Conservation (phyloP, 164 flowering plant species). For the Platanus orientalis region DNA sequence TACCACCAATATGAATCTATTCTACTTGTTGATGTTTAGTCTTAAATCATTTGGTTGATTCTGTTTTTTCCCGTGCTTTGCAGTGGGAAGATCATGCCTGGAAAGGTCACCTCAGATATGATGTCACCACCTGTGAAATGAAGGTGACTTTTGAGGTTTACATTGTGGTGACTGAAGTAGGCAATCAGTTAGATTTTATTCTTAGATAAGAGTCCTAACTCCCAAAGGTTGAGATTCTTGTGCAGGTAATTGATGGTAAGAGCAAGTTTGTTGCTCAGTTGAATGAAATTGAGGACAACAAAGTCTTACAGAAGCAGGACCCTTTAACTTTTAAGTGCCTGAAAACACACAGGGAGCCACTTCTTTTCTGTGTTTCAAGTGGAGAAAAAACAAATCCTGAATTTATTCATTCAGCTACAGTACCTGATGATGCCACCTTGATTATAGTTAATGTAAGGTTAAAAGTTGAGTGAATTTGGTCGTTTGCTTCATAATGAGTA, state of each 20-base stretch:
- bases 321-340: constrained; percentile 9
- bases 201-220: neutral
- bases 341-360: constrained; percentile 14
- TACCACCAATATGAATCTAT: neutral
- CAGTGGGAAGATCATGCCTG: constrained; percentile 37
- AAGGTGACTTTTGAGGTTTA: constrained; percentile 18
- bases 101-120: constrained; percentile 32
- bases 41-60: neutral
- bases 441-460: constrained; percentile 23
- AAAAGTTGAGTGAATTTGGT: neutral
- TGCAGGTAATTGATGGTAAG: constrained; percentile 29
- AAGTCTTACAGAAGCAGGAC: constrained; percentile 1
- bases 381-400: constrained; percentile 23
- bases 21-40: neutral
- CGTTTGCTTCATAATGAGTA: neutral
- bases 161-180: neutral
- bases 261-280: constrained; percentile 29
- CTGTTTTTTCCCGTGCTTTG: neutral
- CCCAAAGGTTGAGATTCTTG: neutral
- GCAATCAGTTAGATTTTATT: neutral
- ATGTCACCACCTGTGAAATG: constrained; percentile 30
- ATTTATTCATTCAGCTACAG: constrained; percentile 21
- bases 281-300: constrained; percentile 15
- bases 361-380: constrained; percentile 24
- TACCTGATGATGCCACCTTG: constrained; percentile 24